Percentiles rank a stretch among this genome's conserved stretches.
Evolutionary conservation across 768 basidiomycete species (phyloP).

Genomic region (Artomyces pyxidatus): DNA sequence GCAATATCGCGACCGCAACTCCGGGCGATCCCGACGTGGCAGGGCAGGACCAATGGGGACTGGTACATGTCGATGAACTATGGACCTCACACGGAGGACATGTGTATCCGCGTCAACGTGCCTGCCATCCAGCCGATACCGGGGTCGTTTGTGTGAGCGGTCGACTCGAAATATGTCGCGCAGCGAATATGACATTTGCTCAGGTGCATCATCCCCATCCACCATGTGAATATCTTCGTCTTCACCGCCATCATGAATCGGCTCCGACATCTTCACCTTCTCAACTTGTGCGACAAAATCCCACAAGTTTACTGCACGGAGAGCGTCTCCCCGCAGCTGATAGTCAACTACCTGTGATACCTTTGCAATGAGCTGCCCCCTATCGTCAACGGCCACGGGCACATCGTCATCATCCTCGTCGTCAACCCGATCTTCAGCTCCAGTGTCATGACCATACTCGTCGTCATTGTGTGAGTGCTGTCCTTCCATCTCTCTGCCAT

Average conservation of each 20-base stretch:
- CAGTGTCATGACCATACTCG: background rate
- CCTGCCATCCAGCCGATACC: background rate
- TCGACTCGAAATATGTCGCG: too few relatives aligned
- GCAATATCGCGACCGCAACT: background rate
- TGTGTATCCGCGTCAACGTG: background rate
- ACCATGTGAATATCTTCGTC: background rate
- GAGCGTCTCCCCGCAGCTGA: background rate
- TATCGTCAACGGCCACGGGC: background rate
- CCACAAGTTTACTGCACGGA: background rate
- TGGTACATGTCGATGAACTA: background rate
- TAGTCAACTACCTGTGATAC: background rate
- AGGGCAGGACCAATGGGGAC: background rate
- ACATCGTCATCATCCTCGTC: background rate
- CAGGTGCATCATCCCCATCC: background rate
- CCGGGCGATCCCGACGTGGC: constrained; percentile 9
- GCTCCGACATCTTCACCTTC: background rate
- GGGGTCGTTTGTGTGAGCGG: background rate
- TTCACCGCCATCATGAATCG: background rate
- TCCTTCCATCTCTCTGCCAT: background rate
- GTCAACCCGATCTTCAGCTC: background rate
- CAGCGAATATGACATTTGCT: background rate
- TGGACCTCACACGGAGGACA: background rate
- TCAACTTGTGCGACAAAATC: background rate
- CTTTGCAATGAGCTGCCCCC: background rate
- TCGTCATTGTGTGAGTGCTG: background rate